phyloP scores from a whole-genome alignment of 495 filamentous ascomycete genomes.

The Chaetomium fimeti region DNA sequence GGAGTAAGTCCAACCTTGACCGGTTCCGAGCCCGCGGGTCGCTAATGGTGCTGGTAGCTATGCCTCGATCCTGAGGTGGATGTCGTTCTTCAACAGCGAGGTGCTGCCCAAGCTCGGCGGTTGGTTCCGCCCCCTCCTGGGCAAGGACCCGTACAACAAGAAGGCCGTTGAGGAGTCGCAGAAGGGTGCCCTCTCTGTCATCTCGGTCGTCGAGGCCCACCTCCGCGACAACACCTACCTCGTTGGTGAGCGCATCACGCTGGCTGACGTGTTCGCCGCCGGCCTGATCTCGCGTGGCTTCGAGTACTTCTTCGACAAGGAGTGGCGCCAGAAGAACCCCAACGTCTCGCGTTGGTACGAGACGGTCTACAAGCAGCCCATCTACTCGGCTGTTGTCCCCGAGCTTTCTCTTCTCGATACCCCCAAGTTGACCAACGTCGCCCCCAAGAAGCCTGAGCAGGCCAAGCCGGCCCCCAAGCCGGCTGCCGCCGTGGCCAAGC shows the following conservation, averaged over 20 bases:
- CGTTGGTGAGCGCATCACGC: slow-evolving; percentile 93
- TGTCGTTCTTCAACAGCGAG: slow-evolving; percentile 89
- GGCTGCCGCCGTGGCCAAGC: slow-evolving; percentile 49
- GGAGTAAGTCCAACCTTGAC: slow-evolving; percentile 58
- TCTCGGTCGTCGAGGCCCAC: slow-evolving; percentile 77
- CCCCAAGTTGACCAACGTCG: slow-evolving; percentile 73
- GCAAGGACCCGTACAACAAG: slow-evolving; percentile 90
- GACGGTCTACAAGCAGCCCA: slow-evolving; percentile 86
- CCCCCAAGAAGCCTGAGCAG: slow-evolving; percentile 80
- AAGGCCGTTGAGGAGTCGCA: slow-evolving; percentile 80
- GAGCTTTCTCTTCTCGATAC: slow-evolving; percentile 77
- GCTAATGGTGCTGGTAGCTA: slow-evolving; percentile 51
- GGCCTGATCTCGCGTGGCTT: slow-evolving; percentile 78
- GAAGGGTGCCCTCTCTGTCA: slow-evolving; percentile 63
- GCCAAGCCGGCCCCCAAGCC: slow-evolving; percentile 53
- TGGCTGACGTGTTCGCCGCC: slow-evolving; percentile 86
- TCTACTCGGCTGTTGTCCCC: slow-evolving; percentile 75
- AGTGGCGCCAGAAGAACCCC: slow-evolving; percentile 75
- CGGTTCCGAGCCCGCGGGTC: background rate
- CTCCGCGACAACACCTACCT: slow-evolving; percentile 94
- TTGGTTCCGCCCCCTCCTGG: slow-evolving; percentile 89
- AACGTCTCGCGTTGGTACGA: slow-evolving; percentile 90
- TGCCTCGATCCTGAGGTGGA: slow-evolving; percentile 94
- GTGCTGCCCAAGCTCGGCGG: slow-evolving; percentile 68
- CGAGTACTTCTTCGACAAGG: slow-evolving; percentile 84